Evolutionary conservation across 805 yeast genomes (phyloP).

Genomic region (Saturnispora silvae): DNA sequence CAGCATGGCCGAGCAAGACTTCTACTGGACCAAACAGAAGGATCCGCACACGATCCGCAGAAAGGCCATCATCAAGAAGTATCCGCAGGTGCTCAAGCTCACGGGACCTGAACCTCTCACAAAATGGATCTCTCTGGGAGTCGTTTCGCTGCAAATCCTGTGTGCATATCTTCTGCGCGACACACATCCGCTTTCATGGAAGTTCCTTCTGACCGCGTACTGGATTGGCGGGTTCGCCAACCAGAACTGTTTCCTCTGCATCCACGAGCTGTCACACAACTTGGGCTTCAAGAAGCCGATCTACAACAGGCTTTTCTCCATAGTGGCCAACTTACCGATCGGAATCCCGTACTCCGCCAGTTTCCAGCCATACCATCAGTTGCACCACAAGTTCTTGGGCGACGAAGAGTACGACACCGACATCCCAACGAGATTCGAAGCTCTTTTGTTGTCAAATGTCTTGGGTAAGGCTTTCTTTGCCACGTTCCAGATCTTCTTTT

Average conservation of each 20-base stretch:
- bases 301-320: constrained; percentile 66
- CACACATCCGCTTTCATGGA: constrained; percentile 39
- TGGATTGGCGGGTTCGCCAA: constrained; percentile 77
- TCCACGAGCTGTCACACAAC: constrained; percentile 83
- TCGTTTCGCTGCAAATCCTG: constrained; percentile 57
- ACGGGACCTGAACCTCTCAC: constrained; percentile 84
- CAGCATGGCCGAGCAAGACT: constrained; percentile 30
- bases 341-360: constrained; percentile 88
- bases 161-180: constrained; percentile 53
- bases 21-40: constrained; percentile 71
- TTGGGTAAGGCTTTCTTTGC: constrained; percentile 88
- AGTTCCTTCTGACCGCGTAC: constrained; percentile 57
- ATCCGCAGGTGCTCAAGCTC: constrained; percentile 71
- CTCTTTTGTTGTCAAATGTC: constrained; percentile 58
- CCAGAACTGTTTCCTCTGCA: constrained; percentile 77
- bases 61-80: constrained; percentile 56
- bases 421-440: constrained; percentile 74
- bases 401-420: constrained; percentile 80
- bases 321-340: constrained; percentile 72
- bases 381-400: constrained; percentile 86
- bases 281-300: constrained; percentile 71
- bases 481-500: constrained; percentile 78
- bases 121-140: constrained; percentile 58
- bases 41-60: constrained; percentile 78
- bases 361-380: constrained; percentile 80